Evolutionary conservation across 2,329 filamentous ascomycete genomes (phyloP).

Genomic region (Cladosporium sp.): DNA sequence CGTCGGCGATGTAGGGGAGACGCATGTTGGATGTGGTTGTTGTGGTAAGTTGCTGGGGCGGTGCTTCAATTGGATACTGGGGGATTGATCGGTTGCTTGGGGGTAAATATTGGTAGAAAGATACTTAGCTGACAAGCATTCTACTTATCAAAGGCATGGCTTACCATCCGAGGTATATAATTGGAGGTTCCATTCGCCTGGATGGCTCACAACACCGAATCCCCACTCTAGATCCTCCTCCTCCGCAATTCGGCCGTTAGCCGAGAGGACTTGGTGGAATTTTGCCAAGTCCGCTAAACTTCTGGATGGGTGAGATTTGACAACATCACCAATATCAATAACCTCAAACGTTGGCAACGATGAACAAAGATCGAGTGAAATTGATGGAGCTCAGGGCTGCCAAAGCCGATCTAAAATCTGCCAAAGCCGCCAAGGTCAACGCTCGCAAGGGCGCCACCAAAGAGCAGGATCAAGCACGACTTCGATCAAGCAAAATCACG

Average conservation of each 20-base stretch:
- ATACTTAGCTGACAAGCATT: slow-evolving; percentile 1
- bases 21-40: slow-evolving; percentile 47
- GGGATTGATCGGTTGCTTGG: not conserved
- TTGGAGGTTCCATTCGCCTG: not conserved
- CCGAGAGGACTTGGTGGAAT: not conserved
- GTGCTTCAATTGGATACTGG: not conserved
- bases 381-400: not conserved
- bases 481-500: slow-evolving; percentile 12
- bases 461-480: not conserved
- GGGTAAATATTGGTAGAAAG: not conserved
- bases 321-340: not conserved
- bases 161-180: slow-evolving; percentile 6
- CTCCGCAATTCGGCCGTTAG: slow-evolving; percentile 6
- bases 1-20: slow-evolving; percentile 55
- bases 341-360: not conserved
- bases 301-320: not conserved
- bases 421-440: slow-evolving; percentile 6
- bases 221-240: not conserved
- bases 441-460: slow-evolving; percentile 8
- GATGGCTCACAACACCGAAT: slow-evolving; percentile 2
- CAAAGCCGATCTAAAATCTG: slow-evolving; percentile 6
- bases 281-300: slow-evolving; percentile 7
- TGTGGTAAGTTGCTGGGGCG: not conserved
- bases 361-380: slow-evolving; percentile 13
- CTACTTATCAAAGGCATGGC: not conserved